Percentiles rank a stretch among this genome's conserved stretches.
Evolutionary conservation across 164 flowering plant genomes (phyloP).

Genomic region (Stephania cephalantha): DNA sequence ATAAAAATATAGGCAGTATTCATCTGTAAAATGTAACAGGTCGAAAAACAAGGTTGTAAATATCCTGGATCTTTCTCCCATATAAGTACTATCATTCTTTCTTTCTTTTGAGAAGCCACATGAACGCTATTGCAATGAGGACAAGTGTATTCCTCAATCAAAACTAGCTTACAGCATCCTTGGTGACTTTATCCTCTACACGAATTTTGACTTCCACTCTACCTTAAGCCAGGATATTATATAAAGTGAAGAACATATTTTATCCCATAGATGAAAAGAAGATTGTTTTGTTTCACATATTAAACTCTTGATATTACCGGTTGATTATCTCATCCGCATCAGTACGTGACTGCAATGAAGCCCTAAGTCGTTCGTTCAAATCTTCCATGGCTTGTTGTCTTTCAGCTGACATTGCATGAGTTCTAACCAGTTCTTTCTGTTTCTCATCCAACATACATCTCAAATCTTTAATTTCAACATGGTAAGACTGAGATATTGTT

Average conservation of each 20-base stretch:
- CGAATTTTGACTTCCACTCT: too few species aligned
- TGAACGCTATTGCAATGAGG: too few species aligned
- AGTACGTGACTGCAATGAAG: conserved; percentile 65
- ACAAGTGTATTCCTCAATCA: too few species aligned
- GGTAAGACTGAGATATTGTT: conserved; percentile 44
- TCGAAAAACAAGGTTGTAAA: too few species aligned
- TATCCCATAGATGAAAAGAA: neutral
- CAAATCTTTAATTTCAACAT: conserved; percentile 49
- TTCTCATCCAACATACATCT: conserved; percentile 40
- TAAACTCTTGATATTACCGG: conserved; percentile 36
- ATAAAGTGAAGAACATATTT: neutral
- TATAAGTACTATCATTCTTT: too few species aligned
- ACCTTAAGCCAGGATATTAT: too few species aligned
- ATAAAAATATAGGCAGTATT: too few species aligned
- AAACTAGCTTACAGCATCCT: too few species aligned
- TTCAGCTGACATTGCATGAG: conserved; percentile 47
- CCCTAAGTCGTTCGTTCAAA: conserved; percentile 62
- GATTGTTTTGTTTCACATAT: neutral
- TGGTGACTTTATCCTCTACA: too few species aligned
- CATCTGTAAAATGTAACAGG: too few species aligned
- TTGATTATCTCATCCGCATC: conserved; percentile 80
- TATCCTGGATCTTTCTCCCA: too few species aligned
- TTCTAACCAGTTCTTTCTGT: conserved; percentile 55
- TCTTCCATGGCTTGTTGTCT: conserved; percentile 66
- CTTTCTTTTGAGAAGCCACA: too few species aligned